Conservation (phyloP, 495 filamentous ascomycete species). For the Platismatia glauca region DNA sequence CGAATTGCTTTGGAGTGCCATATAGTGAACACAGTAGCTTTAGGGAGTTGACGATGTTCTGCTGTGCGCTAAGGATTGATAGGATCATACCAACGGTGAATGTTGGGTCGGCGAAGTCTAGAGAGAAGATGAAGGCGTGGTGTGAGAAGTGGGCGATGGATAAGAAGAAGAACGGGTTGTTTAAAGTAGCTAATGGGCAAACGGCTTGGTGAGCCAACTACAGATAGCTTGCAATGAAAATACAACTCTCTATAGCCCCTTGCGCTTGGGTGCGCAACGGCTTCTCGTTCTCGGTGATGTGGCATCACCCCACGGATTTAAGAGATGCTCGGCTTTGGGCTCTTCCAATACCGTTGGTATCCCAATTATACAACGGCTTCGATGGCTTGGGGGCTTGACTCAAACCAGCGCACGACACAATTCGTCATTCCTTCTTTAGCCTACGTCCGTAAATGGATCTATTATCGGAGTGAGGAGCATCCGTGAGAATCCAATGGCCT, state of each 20-base stretch:
- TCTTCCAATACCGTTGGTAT: background rate
- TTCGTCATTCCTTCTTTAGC: background rate
- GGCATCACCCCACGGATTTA: background rate
- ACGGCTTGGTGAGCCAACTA: slow-evolving; percentile 15
- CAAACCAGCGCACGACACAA: background rate
- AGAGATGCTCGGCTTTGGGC: background rate
- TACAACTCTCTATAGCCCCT: background rate
- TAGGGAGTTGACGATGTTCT: slow-evolving; percentile 86
- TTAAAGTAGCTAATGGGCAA: slow-evolving; percentile 38
- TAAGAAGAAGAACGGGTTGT: slow-evolving; percentile 69
- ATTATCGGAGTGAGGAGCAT: background rate
- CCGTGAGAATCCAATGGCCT: background rate
- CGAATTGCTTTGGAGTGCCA: slow-evolving; percentile 81
- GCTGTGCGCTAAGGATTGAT: slow-evolving; percentile 76
- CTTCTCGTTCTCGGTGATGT: too few species aligned
- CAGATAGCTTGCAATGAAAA: background rate
- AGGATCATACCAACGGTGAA: slow-evolving; percentile 92
- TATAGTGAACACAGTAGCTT: slow-evolving; percentile 95
- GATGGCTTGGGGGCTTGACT: background rate
- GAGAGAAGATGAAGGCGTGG: slow-evolving; percentile 86
- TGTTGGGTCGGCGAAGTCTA: slow-evolving; percentile 59
- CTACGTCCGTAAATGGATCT: background rate
- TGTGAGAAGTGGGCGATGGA: slow-evolving; percentile 80
- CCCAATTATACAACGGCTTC: background rate
- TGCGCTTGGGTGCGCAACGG: background rate